Evolutionary conservation across 805 yeast genomes (phyloP), one percentile per base, ranked within the genome.

Genomic region (Blastobotrys parvus): DNA sequence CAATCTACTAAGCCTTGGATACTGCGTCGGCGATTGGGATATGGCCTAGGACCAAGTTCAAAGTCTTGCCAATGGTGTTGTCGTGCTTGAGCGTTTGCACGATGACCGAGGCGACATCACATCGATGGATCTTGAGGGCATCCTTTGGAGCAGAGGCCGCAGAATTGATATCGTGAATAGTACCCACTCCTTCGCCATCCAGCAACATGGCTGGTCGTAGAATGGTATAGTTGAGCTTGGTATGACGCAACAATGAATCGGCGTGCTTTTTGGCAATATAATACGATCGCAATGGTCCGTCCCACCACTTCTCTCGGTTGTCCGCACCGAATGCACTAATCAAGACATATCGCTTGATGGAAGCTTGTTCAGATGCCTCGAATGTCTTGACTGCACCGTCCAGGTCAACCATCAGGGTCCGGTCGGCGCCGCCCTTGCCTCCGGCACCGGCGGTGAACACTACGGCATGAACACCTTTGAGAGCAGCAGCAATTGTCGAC

Each of bases 381-480:
- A 72, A 65, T 1, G 71, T 67, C 54, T 75, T 74, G 25, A 75
- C 74, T 6, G 79, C 77, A 3, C 79, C 80, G 54, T 78, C 83
- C 45, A 77, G 61, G 52, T 79, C 85, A n/a, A 78, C 73, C 18
- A 69, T 62, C 41, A 77, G 63, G 2, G 72, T 66, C 11, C 29
- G 7, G 32, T 62, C 50, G 19, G 62, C 69, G 5, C 70, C 51
- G 13, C 74, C 72, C 36, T 70, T 71, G 2, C 82, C 83, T 16
- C 75, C 79, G 2, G 81, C 75, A 6, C 84, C 84, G 0, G 81
- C 83, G 32, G 73, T 61, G 63, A 77, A 75, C 0, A 79, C 75
- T 3, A 78, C 75, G 6, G 77, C 77, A 50, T 75, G 76, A 30
- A 64, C 67, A 2, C 77, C 80, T 34, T 60, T 56, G 29, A 78